Base-by-base conservation (phyloP, 148 eudicot genomes). In the Rhododendron simsii region DNA sequence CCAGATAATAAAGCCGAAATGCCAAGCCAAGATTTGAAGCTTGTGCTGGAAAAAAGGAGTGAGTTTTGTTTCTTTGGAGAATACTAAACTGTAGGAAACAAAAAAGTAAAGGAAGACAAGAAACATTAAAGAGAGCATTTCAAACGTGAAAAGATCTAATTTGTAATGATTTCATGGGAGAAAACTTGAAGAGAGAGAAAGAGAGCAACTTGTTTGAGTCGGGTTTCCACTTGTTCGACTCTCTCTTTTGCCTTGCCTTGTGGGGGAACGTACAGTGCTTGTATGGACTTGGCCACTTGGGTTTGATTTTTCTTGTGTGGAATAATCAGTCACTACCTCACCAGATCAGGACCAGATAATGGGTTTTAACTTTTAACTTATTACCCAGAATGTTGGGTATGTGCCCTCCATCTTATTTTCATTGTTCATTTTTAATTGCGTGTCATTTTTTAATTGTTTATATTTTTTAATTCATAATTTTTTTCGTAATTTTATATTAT, bases 331-430 rank as follows among this genome's bases (percentile, higher is more conserved):
- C 74, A 67, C 33, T 67, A 71, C 5, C 35, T 41, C 20, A 14
- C 41, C 0, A 41, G 44, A 41, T 0, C 7, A 5, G 7, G 1
- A 71, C 76, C 20, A 14, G 20, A 71, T 30, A 33, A 71, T 71
- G 41, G 41, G 39, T 30, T 30, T 71, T 28, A 28, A 8, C 37
- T 26, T 30, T 71, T 28, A 28, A 8, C 37, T 26, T 33, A 4
- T 28, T 26, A 26, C 35, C 71, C 73, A 65, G 28, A 10, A 63
- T 23, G 16, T 10, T 41, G 44, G 44, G 7, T 0, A 41, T 41
- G 7, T 6, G 44, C 44, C 6, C 0, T 5, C 0, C 1, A 7
- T 5, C 44, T 0, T 0, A 41, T 41, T 41, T 41, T 41, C 0
- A 0, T 0, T 37, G 4, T 37, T 0, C 39, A 37, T 37, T 37